Percentiles rank a stretch among this genome's conserved stretches.
phyloP scores from a whole-genome alignment of 2,329 filamentous ascomycete genomes.

The Apiospora rasikravindrae region DNA sequence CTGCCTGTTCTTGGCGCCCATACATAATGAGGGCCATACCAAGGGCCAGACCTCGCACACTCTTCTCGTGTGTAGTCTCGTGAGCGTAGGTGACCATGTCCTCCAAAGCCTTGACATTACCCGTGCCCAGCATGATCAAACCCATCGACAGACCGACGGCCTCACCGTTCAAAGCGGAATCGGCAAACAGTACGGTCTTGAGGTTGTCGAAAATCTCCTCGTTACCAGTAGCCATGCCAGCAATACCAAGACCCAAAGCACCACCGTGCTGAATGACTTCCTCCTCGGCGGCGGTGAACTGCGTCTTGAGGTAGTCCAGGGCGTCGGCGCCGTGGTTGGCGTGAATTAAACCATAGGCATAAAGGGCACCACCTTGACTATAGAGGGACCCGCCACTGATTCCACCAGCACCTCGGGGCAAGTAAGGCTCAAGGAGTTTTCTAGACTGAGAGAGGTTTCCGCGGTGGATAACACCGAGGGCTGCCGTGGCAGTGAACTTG shows the following conservation, averaged over 20 bases:
- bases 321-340: conserved; percentile 96
- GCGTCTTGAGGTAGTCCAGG: conserved; percentile 75
- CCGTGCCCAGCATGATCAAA: conserved; percentile 97
- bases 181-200: conserved; percentile 85
- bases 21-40: conserved; percentile 99
- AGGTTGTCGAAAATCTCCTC: conserved; percentile 91
- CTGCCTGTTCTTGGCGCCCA: conserved; percentile 89
- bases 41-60: conserved; percentile 90
- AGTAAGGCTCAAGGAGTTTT: conserved; percentile 92
- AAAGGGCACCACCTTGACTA: conserved; percentile 94
- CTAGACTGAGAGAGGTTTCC: conserved; percentile 93
- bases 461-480: conserved; percentile 93
- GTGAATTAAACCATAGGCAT: conserved; percentile 94
- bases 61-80: conserved; percentile 98
- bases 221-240: conserved; percentile 95
- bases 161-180: conserved; percentile 96
- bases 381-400: conserved; percentile 86
- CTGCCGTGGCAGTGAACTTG: conserved; percentile 97
- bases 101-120: conserved; percentile 89
- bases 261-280: conserved; percentile 98
- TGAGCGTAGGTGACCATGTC: conserved; percentile 98
- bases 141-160: conserved; percentile 96
- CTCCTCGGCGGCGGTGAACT: conserved; percentile 78
- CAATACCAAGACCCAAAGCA: conserved; percentile 92
- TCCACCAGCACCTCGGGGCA: conserved; percentile 72